Base-by-base conservation (phyloP, 2,329 filamentous ascomycete genomes). In the Colletotrichum plurivorum region DNA sequence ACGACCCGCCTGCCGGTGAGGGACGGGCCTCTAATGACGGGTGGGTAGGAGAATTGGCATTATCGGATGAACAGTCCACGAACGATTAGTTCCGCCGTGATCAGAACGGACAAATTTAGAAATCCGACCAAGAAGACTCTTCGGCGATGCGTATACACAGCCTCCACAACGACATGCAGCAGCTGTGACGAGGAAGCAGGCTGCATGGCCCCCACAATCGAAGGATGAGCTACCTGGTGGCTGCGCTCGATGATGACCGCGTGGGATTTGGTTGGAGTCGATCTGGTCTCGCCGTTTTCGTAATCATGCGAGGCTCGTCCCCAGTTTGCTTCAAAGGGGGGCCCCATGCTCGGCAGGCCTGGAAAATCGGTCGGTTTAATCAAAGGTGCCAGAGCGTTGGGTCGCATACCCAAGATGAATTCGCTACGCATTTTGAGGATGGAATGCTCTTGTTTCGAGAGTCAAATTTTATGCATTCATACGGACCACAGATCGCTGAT, bases 321-420 rank as follows among this genome's bases (percentile, higher is more conserved):
- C 31, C 31, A 43, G 15, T 13, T 15, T 43, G 45, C 16, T 48
- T n/a, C 45, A 48, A 8, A n/a, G n/a, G 45, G 45, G 45, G 31
- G 31, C 8, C 31, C 31, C 31, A 10, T 36, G 31, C 31, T 36
- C 31, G 16, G 7, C 9, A 4, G 45, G 45, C n/a, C 45, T 48
- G 7, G 7, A 16, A 48, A 18, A 18, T 48, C 45, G 18, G 45
- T n/a, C 16, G 45, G 16, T 48, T 48, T 48, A 48, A 48, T 48
- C 18, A 48, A 39, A 49, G 56, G 56, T 59, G 18, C 56, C 56
- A 59, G 56, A 59, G n/a, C 36, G n/a, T 59, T 43, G 56, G 56
- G 56, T 22, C 43, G 45, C 16, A 16, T 4, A 36, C 31, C 16
- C 22, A 25, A 25, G 22, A 25, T 25, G 22, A 25, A 25, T 25